These are phyloP conservation scores for Sporisorium reilianum DNA, from an alignment of 1,284 basidiomycete species.

Conservation along the genomic window DNA sequence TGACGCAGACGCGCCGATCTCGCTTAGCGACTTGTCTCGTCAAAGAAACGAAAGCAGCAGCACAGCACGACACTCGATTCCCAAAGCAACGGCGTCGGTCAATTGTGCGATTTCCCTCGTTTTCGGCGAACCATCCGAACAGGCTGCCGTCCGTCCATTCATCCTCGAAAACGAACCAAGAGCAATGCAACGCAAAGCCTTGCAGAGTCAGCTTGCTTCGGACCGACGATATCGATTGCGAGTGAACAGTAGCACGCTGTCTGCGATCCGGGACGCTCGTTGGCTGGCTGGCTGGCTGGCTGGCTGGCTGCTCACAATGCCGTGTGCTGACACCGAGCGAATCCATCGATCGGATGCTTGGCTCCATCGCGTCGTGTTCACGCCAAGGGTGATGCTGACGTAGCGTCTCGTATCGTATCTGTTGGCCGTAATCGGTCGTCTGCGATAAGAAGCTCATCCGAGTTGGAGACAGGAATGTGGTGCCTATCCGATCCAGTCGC, in stretches of 20 bases:
- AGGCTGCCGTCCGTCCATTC: not conserved
- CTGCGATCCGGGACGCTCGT: too few relatives aligned
- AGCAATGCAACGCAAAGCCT: too few relatives aligned
- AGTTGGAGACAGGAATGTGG: not conserved
- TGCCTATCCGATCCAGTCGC: too few relatives aligned
- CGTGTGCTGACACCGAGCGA: too few relatives aligned
- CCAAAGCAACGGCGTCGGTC: too few relatives aligned
- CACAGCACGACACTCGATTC: not conserved
- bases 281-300: too few relatives aligned
- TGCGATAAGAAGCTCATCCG: not conserved
- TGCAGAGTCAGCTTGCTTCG: too few relatives aligned
- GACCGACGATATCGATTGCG: too few relatives aligned
- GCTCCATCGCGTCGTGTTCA: not conserved
- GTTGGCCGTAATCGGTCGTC: not conserved
- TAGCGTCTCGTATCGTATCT: not conserved
- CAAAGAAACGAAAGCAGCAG: constrained; percentile 2
- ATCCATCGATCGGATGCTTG: too few relatives aligned
- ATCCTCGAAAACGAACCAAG: not conserved
- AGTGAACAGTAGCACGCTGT: too few relatives aligned
- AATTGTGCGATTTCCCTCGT: too few relatives aligned
- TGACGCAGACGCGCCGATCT: constrained; percentile 6
- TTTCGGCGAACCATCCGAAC: constrained; percentile 10
- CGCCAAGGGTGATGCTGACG: not conserved
- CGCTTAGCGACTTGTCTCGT: not conserved
- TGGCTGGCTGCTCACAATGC: too few relatives aligned